A percentile compares a stretch with the other conserved stretches of the same genome.
Evolutionary conservation across 305 asterid genomes (phyloP).

Genomic region (Euphrasia arctica): DNA sequence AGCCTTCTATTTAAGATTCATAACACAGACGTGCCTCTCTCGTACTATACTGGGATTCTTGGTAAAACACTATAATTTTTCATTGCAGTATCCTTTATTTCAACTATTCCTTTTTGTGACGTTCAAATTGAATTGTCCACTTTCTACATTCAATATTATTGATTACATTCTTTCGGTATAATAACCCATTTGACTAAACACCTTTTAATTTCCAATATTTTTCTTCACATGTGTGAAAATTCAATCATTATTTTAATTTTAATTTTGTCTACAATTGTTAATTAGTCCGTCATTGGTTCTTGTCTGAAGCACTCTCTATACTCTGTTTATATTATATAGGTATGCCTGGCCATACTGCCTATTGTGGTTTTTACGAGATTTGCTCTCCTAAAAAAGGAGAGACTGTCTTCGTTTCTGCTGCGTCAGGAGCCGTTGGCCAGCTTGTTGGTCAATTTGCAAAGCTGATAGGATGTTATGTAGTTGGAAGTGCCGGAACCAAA

Average conservation of each 20-base stretch:
- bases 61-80: slow-evolving; percentile 42
- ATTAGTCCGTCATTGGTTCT: too few species aligned
- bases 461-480: slow-evolving; percentile 72
- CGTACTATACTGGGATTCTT: slow-evolving; percentile 72
- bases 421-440: slow-evolving; percentile 97
- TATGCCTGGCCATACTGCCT: slow-evolving; percentile 93
- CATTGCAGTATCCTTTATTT: too few species aligned
- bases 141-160: background rate
- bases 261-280: background rate
- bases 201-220: too few species aligned
- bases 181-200: too few species aligned
- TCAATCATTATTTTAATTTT: too few species aligned
- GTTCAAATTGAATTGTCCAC: background rate
- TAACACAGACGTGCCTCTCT: slow-evolving; percentile 56
- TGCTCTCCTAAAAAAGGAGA: slow-evolving; percentile 68
- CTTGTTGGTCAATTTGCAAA: slow-evolving; percentile 95
- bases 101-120: background rate
- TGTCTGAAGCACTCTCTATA: too few species aligned
- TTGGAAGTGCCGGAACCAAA: slow-evolving; percentile 76
- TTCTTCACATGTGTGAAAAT: too few species aligned
- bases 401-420: slow-evolving; percentile 77
- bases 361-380: slow-evolving; percentile 78
- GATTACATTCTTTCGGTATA: too few species aligned
- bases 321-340: slow-evolving; percentile 34
- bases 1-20: slow-evolving; percentile 37